Evolutionary conservation across 164 flowering plant species (phyloP), one percentile per base, ranked within the genome.

Genomic region (Piper betle): DNA sequence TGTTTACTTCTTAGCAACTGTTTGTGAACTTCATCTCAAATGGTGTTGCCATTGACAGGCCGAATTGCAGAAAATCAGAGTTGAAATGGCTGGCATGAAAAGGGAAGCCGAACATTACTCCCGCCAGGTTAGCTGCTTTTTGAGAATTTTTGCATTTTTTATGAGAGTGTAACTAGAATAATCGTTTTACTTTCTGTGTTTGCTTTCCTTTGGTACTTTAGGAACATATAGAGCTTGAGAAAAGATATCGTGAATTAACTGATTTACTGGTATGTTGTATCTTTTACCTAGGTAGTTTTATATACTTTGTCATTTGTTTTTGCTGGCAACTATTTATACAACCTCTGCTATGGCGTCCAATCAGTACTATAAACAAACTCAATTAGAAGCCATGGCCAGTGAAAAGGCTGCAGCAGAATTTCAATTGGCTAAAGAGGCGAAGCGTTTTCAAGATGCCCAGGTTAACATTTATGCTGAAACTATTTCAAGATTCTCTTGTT

Each of bases 71-170:
- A 94, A 91, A 67, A 77, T 88, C 83, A 87, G 96, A 75, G 96
- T 91, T 69, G 97, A 94, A 82, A 87, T 91, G 88, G 91, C 97
- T 71, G 89, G 96, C 73, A 94, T 94, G 96, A 91, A 87, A 87
- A 87, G 99, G 79, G 99, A 94, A 79, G 99, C 99, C 19, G 99
- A 94, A 69, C 97, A 94, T 75, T 91, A 94, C 73, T 94, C 99
- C 40, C 96, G 96, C 18, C 96, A 88, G 88, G 99, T 78, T 16
- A 52, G 54, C 73, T 53, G 60, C 50, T 46, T 46, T 46, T 9
- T 42, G 33, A 25, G 33, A 25, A 25, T 25, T 25, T 25, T 25
- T 25, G 33, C 33, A 25, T 42, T 42, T 46, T 8, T 46, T 46
- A 8, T 46, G 50, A 46, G 15, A 46, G 10, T 42, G 46, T 42